A percentile compares a stretch with the other conserved stretches of the same genome.
These are phyloP conservation scores for Daldinia bambusicola DNA, from an alignment of 495 filamentous ascomycete species.

Conservation along the genomic window DNA sequence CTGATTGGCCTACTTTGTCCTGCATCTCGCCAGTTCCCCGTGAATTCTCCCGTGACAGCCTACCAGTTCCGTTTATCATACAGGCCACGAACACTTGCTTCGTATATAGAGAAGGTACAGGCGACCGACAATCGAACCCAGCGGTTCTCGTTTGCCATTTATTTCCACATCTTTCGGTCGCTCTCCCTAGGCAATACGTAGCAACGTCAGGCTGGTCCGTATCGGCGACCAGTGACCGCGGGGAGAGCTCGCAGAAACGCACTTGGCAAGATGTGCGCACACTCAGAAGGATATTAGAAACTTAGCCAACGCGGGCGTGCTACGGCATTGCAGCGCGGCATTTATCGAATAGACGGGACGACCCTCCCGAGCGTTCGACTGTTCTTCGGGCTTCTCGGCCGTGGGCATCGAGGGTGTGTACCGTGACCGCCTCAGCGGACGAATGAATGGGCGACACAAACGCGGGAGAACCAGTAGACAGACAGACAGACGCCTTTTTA, in stretches of 20 bases:
- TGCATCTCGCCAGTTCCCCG: slow-evolving; percentile 19
- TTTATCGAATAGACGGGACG: background rate
- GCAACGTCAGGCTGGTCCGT: background rate
- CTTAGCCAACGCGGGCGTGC: background rate
- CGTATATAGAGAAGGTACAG: slow-evolving; percentile 11
- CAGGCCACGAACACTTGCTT: background rate
- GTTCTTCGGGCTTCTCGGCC: slow-evolving; percentile 4
- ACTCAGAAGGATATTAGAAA: background rate
- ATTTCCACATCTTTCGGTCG: slow-evolving; percentile 2
- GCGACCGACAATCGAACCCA: background rate
- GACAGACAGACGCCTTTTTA: background rate
- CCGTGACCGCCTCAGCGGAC: slow-evolving; percentile 10
- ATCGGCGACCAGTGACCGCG: background rate
- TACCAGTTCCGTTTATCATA: slow-evolving; percentile 6
- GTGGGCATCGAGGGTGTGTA: slow-evolving; percentile 17
- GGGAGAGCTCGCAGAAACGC: slow-evolving; percentile 6
- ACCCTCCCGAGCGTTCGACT: background rate
- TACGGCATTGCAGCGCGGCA: slow-evolving; percentile 29
- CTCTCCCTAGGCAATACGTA: background rate
- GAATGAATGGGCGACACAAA: slow-evolving; percentile 30
- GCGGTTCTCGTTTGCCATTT: background rate
- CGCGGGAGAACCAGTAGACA: no score
- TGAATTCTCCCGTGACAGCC: slow-evolving; percentile 5
- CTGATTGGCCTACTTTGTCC: slow-evolving; percentile 18
- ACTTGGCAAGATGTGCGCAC: slow-evolving; percentile 6